These are phyloP conservation scores for Melastoma candidum DNA, from an alignment of 441 rosid species.

Conservation along the genomic window DNA sequence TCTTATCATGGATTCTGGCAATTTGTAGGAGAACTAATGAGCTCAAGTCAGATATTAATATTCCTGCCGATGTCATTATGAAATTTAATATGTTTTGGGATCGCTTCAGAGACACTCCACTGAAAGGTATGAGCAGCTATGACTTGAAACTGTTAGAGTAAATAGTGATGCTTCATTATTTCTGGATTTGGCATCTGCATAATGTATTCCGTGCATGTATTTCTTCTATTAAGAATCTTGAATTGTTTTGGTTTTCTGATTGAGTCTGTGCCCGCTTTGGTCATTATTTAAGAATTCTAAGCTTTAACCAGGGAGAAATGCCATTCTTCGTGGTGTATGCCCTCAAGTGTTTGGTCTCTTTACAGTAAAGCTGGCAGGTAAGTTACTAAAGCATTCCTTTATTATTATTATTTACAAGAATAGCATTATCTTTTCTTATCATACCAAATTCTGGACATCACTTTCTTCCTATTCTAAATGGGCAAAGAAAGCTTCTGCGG, in stretches of 20 bases:
- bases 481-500: too few relatives aligned
- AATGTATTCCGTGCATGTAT: too few relatives aligned
- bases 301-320: constrained; percentile 61
- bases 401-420: not conserved
- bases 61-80: constrained; percentile 51
- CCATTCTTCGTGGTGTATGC: constrained; percentile 75
- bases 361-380: constrained; percentile 98
- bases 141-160: not conserved
- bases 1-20: not conserved
- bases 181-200: not conserved
- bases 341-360: constrained; percentile 98
- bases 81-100: constrained; percentile 84
- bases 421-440: too few relatives aligned
- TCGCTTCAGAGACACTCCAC: constrained; percentile 58
- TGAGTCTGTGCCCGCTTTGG: too few relatives aligned
- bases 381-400: not conserved
- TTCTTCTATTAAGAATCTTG: too few relatives aligned
- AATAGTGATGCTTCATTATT: not conserved
- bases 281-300: not conserved
- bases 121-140: constrained; percentile 43
- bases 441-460: too few relatives aligned
- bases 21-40: constrained; percentile 73
- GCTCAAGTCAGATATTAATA: constrained; percentile 58
- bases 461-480: too few relatives aligned
- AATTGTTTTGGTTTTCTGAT: too few relatives aligned